Percentiles rank a stretch among this genome's conserved stretches.
These are phyloP conservation scores for Malassezia dermatis DNA, from an alignment of 1,284 basidiomycete species.

Conservation along the genomic window DNA sequence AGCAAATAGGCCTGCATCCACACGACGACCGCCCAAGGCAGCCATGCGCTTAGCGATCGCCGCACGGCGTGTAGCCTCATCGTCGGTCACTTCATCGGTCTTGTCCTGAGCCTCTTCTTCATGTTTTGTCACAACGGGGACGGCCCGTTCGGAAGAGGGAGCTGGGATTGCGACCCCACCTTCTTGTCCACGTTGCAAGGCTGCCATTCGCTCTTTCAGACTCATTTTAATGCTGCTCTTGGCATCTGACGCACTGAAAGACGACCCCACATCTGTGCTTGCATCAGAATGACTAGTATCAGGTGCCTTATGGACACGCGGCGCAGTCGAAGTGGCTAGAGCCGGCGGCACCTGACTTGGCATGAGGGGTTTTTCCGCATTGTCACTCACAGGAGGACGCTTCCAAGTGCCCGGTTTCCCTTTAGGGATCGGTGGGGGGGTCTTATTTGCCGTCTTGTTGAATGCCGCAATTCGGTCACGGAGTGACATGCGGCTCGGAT, in stretches of 20 bases:
- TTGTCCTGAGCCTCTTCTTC: not conserved
- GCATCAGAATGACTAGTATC: constrained; percentile 13
- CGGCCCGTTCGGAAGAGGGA: constrained; percentile 10
- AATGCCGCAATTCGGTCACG: constrained; percentile 45
- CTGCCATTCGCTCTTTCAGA: constrained; percentile 46
- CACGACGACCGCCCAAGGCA: constrained; percentile 35
- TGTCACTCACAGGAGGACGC: constrained; percentile 25
- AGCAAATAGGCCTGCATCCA: constrained; percentile 52
- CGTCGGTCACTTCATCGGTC: constrained; percentile 19
- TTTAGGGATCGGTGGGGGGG: constrained; percentile 34
- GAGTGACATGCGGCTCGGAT: constrained; percentile 35
- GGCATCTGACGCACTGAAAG: constrained; percentile 26
- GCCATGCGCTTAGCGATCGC: constrained; percentile 42
- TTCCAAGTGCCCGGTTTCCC: constrained; percentile 44
- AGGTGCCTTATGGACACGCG: constrained; percentile 1
- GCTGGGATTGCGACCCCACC: constrained; percentile 15
- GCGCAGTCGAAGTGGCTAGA: not conserved
- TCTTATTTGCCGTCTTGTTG: constrained; percentile 33
- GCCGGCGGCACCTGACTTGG: constrained; percentile 19
- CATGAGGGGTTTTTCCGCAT: constrained; percentile 29
- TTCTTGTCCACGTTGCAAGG: constrained; percentile 35
- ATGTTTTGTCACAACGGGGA: not conserved
- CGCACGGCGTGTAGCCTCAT: constrained; percentile 33
- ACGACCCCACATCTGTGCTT: not conserved
- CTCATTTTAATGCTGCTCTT: constrained; percentile 45